Evolutionary conservation across 202 grass and related monocot genomes (phyloP), one percentile per base, ranked within the genome.

Genomic region (Dendrocalamus latiflorus): DNA sequence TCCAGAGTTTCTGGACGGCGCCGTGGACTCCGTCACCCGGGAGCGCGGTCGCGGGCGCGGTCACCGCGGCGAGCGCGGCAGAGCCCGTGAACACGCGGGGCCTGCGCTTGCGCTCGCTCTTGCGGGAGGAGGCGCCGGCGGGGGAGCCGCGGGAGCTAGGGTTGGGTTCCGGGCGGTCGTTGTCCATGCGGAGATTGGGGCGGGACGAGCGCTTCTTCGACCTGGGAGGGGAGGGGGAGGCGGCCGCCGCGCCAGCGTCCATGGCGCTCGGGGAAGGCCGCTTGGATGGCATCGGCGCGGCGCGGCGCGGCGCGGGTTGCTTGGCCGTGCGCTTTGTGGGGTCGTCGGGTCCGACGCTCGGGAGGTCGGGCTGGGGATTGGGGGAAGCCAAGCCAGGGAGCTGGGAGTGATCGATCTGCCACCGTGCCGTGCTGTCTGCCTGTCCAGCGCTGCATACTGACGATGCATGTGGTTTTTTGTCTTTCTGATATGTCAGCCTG

Each of bases 91-190:
- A 77, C 44, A 81, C 80, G 14, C 83, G 87, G 24, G 65, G 64
- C 80, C 72, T 55, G 81, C 93, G 84, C 88, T 87, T 90, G 41
- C 56, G 63, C 47, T 80, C 84, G 77, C 78, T 84, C 61, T 67
- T 84, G 54, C 90, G 75, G 74, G 70, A 57, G 34, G 87, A 11
- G 34, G 30, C 28, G 49, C 24, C 25, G 54, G 65, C 47, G 28
- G 78, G 59, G 70, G 75, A 70, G 42, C 22, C 21, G 28, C 50
- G 25, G 8, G 86, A 70, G 68, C 72, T 90, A 56, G 88, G 84
- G 84, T 79, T 86, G 76, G 84, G 68, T 13, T 58, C 76, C 43
- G 37, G 70, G 36, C 67, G 75, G 37, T 53, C 68, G 61, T 74
- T 74, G 79, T 58, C 69, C 25, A 24, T 59, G 55, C 45, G 60